Evolutionary conservation across 2,329 filamentous ascomycete genomes (phyloP).

Genomic region (Xylariaceae sp.): DNA sequence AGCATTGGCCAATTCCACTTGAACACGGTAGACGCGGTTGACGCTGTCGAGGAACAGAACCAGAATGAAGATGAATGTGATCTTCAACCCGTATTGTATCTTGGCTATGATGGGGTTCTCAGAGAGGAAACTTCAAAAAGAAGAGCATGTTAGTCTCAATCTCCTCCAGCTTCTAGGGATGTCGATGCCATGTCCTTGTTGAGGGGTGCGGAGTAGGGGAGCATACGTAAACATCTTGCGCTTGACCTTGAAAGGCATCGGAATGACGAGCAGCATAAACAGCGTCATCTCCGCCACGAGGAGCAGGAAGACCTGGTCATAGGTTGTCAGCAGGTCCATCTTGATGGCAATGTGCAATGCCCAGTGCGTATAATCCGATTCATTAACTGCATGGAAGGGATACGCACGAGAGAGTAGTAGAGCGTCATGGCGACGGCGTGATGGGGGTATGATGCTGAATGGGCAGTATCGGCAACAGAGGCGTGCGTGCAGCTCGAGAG

Average conservation of each 20-base stretch:
- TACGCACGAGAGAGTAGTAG: conserved; percentile 49
- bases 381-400: background rate
- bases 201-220: background rate
- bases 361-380: background rate
- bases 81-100: conserved; percentile 96
- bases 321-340: conserved; percentile 25
- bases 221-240: conserved; percentile 76
- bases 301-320: conserved; percentile 71
- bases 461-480: background rate
- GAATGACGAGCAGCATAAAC: conserved; percentile 77
- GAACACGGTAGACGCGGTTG: conserved; percentile 91
- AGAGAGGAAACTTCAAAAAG: conserved; percentile 80
- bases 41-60: conserved; percentile 98
- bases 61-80: conserved; percentile 97
- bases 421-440: conserved; percentile 44
- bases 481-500: background rate
- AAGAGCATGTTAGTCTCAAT: conserved; percentile 7
- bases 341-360: background rate
- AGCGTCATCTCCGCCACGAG: conserved; percentile 80
- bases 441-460: conserved; percentile 2
- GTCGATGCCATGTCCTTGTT: background rate
- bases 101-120: conserved; percentile 83
- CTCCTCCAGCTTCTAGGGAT: background rate
- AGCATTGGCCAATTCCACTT: conserved; percentile 77
- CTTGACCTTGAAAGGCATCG: conserved; percentile 82